Evolutionary conservation across 495 filamentous ascomycete species (phyloP), one percentile per base, ranked within the genome.

Genomic region (Daldinia vernicosa): DNA sequence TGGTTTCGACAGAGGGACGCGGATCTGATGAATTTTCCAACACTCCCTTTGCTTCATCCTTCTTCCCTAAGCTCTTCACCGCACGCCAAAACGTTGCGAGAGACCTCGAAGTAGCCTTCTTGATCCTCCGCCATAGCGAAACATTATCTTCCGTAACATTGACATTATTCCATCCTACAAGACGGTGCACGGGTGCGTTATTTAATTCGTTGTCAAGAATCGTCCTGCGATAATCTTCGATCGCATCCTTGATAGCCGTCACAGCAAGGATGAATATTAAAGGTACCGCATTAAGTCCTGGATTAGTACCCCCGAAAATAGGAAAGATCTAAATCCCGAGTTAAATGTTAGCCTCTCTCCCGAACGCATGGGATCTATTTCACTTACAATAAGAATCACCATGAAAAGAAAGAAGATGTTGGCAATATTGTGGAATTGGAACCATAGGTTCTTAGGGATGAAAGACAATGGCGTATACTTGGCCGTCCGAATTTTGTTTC

Each of bases 351-450:
- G 57, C 12, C 17, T 35, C 33, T n/a, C 24, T 51, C 26, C 30
- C 45, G 33, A 43, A 7, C 35, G 50, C 26, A 52, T 26, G 26
- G 40, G 59, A 43, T 43, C 1, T 19, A 37, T 26, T 32, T 52
- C 17, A 86, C 94, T 80, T 89, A 98, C 96, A 70, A 89, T 87
- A 62, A 99, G 88, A 77, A 99, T 95, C 78, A 97, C 95, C 68
- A 95, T 87, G 81, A 98, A 97, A 61, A 98, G 84, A 85, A 99
- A 99, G 80, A 97, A 99, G 40, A 98, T 89, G 79, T 98, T 99
- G 60, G 96, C 96, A 71, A 99, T 92, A 79, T 98, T 98, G 81
- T 98, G 94, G 78, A 99, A 98, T 79, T 99, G 96, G 64, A 95
- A 90, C 86, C 89, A 99, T 61, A 98, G 78, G 79, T 99, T 97